phyloP scores from a whole-genome alignment of 2,329 filamentous ascomycete species.

The Hypoxylon sp. region DNA sequence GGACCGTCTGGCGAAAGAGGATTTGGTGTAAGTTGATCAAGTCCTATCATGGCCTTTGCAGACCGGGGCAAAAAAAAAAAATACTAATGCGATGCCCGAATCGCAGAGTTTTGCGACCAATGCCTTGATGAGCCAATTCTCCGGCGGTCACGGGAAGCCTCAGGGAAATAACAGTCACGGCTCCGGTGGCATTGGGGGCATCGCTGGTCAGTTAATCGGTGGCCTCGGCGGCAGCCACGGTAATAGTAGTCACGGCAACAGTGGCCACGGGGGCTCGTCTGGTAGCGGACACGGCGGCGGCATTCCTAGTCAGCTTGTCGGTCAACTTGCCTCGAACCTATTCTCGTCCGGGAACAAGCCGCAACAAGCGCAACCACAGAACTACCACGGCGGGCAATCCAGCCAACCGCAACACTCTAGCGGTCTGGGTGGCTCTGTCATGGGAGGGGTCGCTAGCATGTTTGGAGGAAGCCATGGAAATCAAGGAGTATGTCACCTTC shows the following conservation, averaged over 20 bases:
- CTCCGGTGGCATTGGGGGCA: conserved; percentile 53
- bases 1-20: conserved; percentile 67
- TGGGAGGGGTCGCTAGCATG: conserved; percentile 62
- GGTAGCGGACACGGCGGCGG: conserved; percentile 38
- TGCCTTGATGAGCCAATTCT: conserved; percentile 57
- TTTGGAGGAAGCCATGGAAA: conserved; percentile 58
- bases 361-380: conserved; percentile 51
- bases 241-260: no score
- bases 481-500: conserved; percentile 47
- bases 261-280: conserved; percentile 39
- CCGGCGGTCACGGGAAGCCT: conserved; percentile 54
- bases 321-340: conserved; percentile 63
- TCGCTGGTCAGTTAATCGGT: conserved; percentile 56
- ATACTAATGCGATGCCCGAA: conserved; percentile 36
- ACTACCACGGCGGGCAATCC: conserved; percentile 58
- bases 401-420: conserved; percentile 51
- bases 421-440: conserved; percentile 61
- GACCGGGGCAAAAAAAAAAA: conserved; percentile 32
- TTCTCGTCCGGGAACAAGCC: conserved; percentile 61
- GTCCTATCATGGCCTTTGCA: conserved; percentile 12
- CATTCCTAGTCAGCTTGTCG: conserved; percentile 60
- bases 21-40: conserved; percentile 65
- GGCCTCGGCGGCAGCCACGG: conserved; percentile 40
- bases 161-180: conserved; percentile 47
- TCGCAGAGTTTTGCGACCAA: conserved; percentile 67